Evolutionary conservation across 495 filamentous ascomycete species (phyloP).

Genomic region (Durotheca rogersii): DNA sequence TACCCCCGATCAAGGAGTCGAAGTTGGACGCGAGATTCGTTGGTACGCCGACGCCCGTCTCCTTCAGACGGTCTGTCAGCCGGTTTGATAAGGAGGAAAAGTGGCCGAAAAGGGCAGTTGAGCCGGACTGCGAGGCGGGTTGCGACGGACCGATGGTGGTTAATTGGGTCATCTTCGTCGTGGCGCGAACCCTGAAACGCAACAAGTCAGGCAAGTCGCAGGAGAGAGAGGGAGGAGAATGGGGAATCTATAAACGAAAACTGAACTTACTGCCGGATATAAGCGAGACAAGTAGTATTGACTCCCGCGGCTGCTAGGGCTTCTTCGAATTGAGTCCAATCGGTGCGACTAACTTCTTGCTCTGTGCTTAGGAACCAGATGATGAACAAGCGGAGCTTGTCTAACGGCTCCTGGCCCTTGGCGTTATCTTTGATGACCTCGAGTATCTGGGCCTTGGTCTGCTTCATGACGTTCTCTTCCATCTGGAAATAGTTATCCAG

Average conservation of each 20-base stretch:
- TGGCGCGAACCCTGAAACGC: conserved; percentile 73
- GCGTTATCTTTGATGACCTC: conserved; percentile 78
- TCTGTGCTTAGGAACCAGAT: conserved; percentile 98
- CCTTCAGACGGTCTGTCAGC: conserved; percentile 90
- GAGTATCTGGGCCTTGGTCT: conserved; percentile 84
- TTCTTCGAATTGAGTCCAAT: conserved; percentile 87
- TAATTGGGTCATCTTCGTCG: conserved; percentile 99
- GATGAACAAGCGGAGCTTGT: conserved; percentile 91
- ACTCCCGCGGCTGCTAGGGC: conserved; percentile 73
- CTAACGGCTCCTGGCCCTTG: conserved; percentile 79
- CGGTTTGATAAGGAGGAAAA: conserved; percentile 87
- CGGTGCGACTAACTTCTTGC: conserved; percentile 75
- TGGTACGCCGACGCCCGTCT: conserved; percentile 64
- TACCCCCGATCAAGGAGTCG: conserved; percentile 92
- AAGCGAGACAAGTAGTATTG: conserved; percentile 72
- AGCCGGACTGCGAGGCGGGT: conserved; percentile 54
- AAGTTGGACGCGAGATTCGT: conserved; percentile 78
- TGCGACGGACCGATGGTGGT: conserved; percentile 72
- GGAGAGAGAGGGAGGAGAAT: background rate
- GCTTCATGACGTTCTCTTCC: conserved; percentile 91
- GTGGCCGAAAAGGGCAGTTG: conserved; percentile 79
- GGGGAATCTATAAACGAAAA: background rate
- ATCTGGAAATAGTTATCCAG: conserved; percentile 95
- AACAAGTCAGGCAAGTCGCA: conserved; percentile 32
- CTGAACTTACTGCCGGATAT: conserved; percentile 70